Percentiles rank a stretch among this genome's conserved stretches.
phyloP scores from a whole-genome alignment of 2,329 filamentous ascomycete species.

The Fusarium nodosum region DNA sequence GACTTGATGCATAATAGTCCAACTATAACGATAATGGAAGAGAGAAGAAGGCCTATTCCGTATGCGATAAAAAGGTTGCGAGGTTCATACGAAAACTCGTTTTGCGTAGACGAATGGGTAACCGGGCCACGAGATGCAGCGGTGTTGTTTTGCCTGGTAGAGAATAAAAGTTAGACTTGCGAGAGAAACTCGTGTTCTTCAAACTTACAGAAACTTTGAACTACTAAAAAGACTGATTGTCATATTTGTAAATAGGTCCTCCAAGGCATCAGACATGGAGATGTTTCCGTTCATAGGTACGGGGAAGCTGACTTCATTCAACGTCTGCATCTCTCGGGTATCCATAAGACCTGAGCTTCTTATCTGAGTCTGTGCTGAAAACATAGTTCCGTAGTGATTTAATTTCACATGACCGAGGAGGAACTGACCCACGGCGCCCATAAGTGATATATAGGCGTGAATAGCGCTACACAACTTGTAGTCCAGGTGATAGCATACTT shows the following conservation, averaged over 20 bases:
- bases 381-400: neutral
- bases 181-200: no score
- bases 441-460: constrained; percentile 4
- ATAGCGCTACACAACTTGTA: fast-evolving
- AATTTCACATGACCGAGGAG: neutral
- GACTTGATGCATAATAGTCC: constrained; percentile 12
- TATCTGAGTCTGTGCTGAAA: neutral
- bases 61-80: constrained; percentile 28
- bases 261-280: constrained; percentile 12
- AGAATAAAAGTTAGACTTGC: no score
- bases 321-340: neutral
- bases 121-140: neutral
- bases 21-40: fast-evolving
- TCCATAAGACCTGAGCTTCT: neutral
- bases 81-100: constrained; percentile 7
- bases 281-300: neutral
- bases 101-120: neutral
- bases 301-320: neutral
- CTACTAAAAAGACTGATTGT: constrained; percentile 27
- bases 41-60: fast-evolving
- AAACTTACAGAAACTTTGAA: constrained; percentile 9
- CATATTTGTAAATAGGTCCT: neutral
- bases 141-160: constrained; percentile 3
- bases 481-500: fast-evolving
- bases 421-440: neutral